These are phyloP conservation scores for Cordyceps cicadae DNA, from an alignment of 2,329 filamentous ascomycete species.

Conservation along the genomic window DNA sequence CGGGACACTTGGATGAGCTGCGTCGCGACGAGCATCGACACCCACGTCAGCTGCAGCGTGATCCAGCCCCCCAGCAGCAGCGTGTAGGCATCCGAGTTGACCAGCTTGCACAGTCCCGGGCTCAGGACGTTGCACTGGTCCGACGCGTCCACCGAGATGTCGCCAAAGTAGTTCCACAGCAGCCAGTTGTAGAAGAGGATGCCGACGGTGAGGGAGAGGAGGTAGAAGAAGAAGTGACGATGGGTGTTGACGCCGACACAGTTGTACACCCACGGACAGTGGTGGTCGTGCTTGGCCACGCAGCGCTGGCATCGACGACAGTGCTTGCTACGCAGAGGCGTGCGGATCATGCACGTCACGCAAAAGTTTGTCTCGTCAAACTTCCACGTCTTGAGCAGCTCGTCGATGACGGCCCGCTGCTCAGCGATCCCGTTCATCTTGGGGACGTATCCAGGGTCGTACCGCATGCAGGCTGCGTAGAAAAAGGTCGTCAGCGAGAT, in stretches of 20 bases:
- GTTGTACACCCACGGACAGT: constrained; percentile 97
- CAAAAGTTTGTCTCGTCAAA: constrained; percentile 95
- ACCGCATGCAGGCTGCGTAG: constrained; percentile 75
- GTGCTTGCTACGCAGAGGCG: constrained; percentile 89
- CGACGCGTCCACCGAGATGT: constrained; percentile 43
- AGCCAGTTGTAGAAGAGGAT: constrained; percentile 66
- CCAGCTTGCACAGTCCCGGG: constrained; percentile 62
- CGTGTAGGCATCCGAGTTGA: constrained; percentile 78
- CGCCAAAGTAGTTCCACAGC: constrained; percentile 62
- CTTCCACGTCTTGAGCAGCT: constrained; percentile 74
- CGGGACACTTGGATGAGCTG: constrained; percentile 88
- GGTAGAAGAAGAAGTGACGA: constrained; percentile 87
- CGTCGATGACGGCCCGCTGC: constrained; percentile 81
- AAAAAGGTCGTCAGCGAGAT: constrained; percentile 71
- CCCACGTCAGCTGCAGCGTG: constrained; percentile 81
- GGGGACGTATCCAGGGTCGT: constrained; percentile 87
- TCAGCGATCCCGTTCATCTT: constrained; percentile 83
- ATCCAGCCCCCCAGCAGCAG: constrained; percentile 73
- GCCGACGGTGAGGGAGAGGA: constrained; percentile 67
- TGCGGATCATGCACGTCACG: constrained; percentile 87
- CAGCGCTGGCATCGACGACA: constrained; percentile 86
- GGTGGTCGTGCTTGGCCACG: constrained; percentile 93
- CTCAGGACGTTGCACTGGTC: constrained; percentile 66
- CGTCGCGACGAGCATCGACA: constrained; percentile 92
- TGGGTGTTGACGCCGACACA: constrained; percentile 95